Evolutionary conservation across 2,329 filamentous ascomycete species (phyloP), one percentile per base, ranked within the genome.

Genomic region (Claviceps monticola): DNA sequence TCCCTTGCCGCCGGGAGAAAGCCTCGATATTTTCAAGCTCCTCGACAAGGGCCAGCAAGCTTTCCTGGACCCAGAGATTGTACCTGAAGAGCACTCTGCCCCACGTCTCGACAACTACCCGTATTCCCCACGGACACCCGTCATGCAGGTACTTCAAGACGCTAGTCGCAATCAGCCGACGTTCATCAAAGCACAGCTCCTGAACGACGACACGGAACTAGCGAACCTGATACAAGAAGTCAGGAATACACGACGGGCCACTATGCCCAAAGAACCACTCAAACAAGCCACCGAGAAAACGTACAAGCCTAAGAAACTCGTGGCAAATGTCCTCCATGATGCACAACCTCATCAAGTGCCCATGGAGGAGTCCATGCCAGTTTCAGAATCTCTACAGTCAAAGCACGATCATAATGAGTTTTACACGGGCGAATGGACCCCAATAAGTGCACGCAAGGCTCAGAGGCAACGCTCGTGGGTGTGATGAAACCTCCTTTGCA

Each of bases 161-260:
- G 61, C 64, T 0, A 66, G 69, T 23, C 59, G 66, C 41, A 59
- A 70, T 34, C 74, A 79, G 36, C 61, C 81, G 4, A 68, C 74
- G 8, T 93, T 93, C 62, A 76, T 97, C 49, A 83, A 79, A 60
- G 91, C 93, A 0, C 93, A 98, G 66, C 93, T 96, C 58, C 80
- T 82, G 5, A 78, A 74, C 37, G 74, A 82, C 51, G 86, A 94
- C 43, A 69, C 78, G 29, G 90, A 96, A 62, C 71, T 97, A 2
- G 75, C 75, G 13, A 76, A 84, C 0, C 82, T 95, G 42, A 67
- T 94, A 57, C 84, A 79, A 55, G 76, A 82, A 1, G 65, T 74
- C 51, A 74, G 68, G 53, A 75, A 74, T 59, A 46, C 57, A 38
- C 58, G 58, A 19, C 56, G 57, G 23, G 48, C 53, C 29, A 34